These are phyloP conservation scores for Talaromyces sp. DNA, from an alignment of 2,329 filamentous ascomycete species.

Conservation along the genomic window DNA sequence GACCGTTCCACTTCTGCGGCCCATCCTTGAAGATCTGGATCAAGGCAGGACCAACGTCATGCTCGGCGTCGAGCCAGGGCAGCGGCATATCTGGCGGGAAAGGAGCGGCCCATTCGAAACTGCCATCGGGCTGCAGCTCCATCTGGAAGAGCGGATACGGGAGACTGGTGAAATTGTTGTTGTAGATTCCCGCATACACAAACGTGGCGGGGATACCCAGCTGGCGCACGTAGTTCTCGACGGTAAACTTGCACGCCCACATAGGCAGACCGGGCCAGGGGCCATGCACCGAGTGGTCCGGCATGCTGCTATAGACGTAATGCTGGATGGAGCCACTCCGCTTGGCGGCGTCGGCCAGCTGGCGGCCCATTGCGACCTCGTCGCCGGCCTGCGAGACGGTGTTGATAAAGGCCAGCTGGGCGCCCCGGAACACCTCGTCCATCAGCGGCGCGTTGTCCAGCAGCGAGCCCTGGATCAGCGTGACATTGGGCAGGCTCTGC, in stretches of 20 bases:
- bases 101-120: slow-evolving; percentile 87
- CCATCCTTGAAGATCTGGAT: slow-evolving; percentile 96
- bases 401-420: slow-evolving; percentile 92
- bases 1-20: slow-evolving; percentile 73
- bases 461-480: slow-evolving; percentile 61
- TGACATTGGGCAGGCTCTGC: slow-evolving; percentile 74
- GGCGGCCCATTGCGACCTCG: slow-evolving; percentile 83
- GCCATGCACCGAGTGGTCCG: slow-evolving; percentile 80
- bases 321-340: slow-evolving; percentile 73
- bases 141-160: slow-evolving; percentile 93
- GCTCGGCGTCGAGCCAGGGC: slow-evolving; percentile 94
- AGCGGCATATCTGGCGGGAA: slow-evolving; percentile 86
- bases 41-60: slow-evolving; percentile 88
- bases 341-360: slow-evolving; percentile 84
- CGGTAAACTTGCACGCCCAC: slow-evolving; percentile 87
- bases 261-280: slow-evolving; percentile 81
- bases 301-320: slow-evolving; percentile 96
- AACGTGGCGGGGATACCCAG: slow-evolving; percentile 83
- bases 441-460: slow-evolving; percentile 71
- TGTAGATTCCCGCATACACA: slow-evolving; percentile 95
- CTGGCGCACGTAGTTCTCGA: slow-evolving; percentile 85
- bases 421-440: slow-evolving; percentile 72
- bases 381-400: slow-evolving; percentile 90
- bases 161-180: slow-evolving; percentile 96
- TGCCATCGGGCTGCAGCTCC: slow-evolving; percentile 78